Evolutionary conservation across 2,329 filamentous ascomycete genomes (phyloP).

Genomic region (Pyrenophora graminea): DNA sequence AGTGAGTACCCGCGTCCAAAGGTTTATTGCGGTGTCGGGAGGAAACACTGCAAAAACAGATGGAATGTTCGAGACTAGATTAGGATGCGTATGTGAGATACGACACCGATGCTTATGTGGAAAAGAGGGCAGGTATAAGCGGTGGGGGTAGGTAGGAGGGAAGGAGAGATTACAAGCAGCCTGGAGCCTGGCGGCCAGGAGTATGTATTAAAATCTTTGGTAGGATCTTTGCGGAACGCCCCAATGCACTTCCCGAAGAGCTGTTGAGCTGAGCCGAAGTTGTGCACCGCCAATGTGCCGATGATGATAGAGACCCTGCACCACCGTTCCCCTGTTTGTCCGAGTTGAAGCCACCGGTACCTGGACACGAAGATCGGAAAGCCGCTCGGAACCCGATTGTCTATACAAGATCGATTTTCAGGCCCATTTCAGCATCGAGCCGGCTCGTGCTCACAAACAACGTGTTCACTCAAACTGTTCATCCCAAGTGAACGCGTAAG

Average conservation of each 20-base stretch:
- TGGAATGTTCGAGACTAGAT: slow-evolving; percentile 2
- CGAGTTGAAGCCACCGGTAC: slow-evolving; percentile 16
- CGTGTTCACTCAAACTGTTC: neutral
- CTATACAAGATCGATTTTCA: slow-evolving; percentile 1
- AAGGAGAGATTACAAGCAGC: slow-evolving; percentile 8
- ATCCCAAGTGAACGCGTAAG: neutral
- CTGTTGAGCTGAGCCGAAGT: slow-evolving; percentile 43
- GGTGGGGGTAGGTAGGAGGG: slow-evolving; percentile 11
- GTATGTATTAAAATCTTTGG: slow-evolving; percentile 34
- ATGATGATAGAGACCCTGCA: slow-evolving; percentile 26
- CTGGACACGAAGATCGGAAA: slow-evolving; percentile 15
- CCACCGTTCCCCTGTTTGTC: slow-evolving; percentile 23
- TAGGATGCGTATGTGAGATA: slow-evolving; percentile 13
- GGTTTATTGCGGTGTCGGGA: slow-evolving; percentile 16
- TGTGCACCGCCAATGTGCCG: slow-evolving; percentile 36
- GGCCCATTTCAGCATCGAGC: neutral
- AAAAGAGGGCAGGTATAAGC: slow-evolving; percentile 3
- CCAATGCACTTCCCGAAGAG: slow-evolving; percentile 40
- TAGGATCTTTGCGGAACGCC: slow-evolving; percentile 22
- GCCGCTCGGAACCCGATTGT: slow-evolving; percentile 18
- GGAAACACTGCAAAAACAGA: slow-evolving; percentile 25
- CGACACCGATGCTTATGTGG: slow-evolving; percentile 7
- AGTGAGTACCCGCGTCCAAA: slow-evolving; percentile 1
- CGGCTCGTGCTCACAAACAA: neutral
- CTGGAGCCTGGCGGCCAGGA: neutral